Conservation (phyloP, 129 eudicot genomes). For the Chrysanthemum makinoi region DNA sequence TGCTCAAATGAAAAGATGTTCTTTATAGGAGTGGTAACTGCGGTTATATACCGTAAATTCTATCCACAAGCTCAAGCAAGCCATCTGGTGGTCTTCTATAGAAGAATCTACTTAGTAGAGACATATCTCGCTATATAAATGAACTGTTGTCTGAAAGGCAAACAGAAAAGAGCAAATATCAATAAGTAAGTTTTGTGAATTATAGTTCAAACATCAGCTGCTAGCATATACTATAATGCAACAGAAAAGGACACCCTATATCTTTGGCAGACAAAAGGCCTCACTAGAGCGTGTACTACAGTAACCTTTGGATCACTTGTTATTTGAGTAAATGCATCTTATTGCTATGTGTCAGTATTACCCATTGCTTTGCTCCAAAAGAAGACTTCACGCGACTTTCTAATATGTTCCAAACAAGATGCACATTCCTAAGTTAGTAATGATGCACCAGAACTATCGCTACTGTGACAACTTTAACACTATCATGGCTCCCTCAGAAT, state of each 20-base stretch:
- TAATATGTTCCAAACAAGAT: no score
- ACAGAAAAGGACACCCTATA: not conserved
- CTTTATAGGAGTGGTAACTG: not conserved
- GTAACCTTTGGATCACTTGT: no score
- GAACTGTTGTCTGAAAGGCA: slow-evolving; percentile 31
- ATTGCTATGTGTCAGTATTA: no score
- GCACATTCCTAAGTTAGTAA: not conserved
- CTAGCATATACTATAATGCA: slow-evolving; percentile 7
- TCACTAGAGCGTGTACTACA: not conserved
- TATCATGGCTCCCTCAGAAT: slow-evolving; percentile 12
- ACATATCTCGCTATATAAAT: slow-evolving; percentile 44
- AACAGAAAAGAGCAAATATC: not conserved
- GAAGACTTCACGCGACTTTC: no score
- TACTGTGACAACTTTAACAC: not conserved
- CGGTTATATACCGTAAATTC: slow-evolving; percentile 76
- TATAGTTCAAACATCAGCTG: slow-evolving; percentile 13
- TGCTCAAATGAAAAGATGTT: slow-evolving; percentile 11
- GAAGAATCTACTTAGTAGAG: slow-evolving; percentile 89
- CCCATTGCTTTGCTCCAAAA: no score
- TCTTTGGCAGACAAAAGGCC: not conserved
- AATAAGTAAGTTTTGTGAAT: slow-evolving; percentile 9
- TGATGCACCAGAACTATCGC: slow-evolving; percentile 12
- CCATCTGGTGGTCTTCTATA: slow-evolving; percentile 95
- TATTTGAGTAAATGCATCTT: no score
- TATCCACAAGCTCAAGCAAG: slow-evolving; percentile 88